Evolutionary conservation across 2,329 filamentous ascomycete species (phyloP).

Genomic region (Didymella arachidicola): DNA sequence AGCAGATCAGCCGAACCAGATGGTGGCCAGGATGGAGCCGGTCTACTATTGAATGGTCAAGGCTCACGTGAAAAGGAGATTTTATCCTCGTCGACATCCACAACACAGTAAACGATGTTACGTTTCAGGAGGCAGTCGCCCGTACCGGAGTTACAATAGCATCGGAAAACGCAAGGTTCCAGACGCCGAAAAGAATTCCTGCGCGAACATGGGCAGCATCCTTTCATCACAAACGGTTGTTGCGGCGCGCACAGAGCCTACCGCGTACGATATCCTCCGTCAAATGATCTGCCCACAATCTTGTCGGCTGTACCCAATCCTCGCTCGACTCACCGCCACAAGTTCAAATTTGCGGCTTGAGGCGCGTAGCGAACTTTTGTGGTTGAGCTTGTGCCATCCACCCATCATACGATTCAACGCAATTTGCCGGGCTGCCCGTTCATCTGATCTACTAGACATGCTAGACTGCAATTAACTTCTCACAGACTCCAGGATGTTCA

Average conservation of each 20-base stretch:
- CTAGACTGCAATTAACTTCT: constrained; percentile 23
- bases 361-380: constrained; percentile 19
- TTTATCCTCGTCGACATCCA: constrained; percentile 21
- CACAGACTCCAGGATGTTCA: constrained; percentile 9
- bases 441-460: constrained; percentile 14
- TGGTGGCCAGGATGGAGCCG: constrained; percentile 32
- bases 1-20: constrained; percentile 45
- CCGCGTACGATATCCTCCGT: constrained; percentile 25
- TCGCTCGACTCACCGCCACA: constrained; percentile 34
- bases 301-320: constrained; percentile 29
- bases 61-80: constrained; percentile 44
- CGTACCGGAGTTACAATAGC: constrained; percentile 11
- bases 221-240: constrained; percentile 34
- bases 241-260: constrained; percentile 33
- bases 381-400: constrained; percentile 8
- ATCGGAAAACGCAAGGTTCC: constrained; percentile 9
- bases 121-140: constrained; percentile 34
- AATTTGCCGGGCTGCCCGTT: background rate
- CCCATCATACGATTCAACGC: constrained; percentile 21
- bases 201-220: constrained; percentile 14
- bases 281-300: constrained; percentile 34
- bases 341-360: constrained; percentile 21
- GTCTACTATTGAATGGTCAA: constrained; percentile 27
- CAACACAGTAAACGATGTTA: constrained; percentile 24
- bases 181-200: constrained; percentile 22